Base-by-base conservation (phyloP, 306 rosid genomes). In the Luffa acutangula region DNA sequence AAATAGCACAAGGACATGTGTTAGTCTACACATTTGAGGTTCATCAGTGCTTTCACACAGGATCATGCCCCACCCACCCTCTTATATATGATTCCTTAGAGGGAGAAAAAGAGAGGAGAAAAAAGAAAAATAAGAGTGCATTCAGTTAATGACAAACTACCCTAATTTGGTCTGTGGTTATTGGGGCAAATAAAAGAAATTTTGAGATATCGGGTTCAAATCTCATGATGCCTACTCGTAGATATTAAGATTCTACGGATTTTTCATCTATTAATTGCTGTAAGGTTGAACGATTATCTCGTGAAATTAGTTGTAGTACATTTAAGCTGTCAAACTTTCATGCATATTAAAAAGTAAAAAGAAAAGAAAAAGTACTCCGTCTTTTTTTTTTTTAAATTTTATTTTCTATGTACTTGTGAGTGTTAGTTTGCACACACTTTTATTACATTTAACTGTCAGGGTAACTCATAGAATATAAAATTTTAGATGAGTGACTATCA, bases 1-100 rank as follows among this genome's bases (percentile, higher is more conserved):
- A 80, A 87, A 84, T 83, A 43, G 80, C 80, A 80, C 83, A 80
- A 74, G 78, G 86, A 84, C 82, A 36, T 73, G 66, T 77, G 80
- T 78, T 31, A 48, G n/a, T n/a, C 69, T 75, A 73, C 70, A 56
- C 56, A 42, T 62, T 46, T 46, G 53, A 77, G 72, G 70, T 76
- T 81, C 73, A 81, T 67, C 81, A 81, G 56, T 59, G 74, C 81
- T 81, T 81, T 73, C 76, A 80, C 69, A 53, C 56, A 78, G 51
- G 79, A 77, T 63, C 80, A 84, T 71, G 58, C 79, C 82, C 76
- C 82, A 53, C 80, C 69, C 65, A 63, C 70, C n/a, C 70, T 63
- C 74, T 69, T 69, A 45, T 10, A 69, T 42, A 57, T 64, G 78
- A 71, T 46, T 71, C 41, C 53, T 12, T 45, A 4, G 76, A 46